Percentiles rank a stretch among this genome's conserved stretches.
phyloP scores from a whole-genome alignment of 2,329 filamentous ascomycete genomes.

The Claviceps spartinae region DNA sequence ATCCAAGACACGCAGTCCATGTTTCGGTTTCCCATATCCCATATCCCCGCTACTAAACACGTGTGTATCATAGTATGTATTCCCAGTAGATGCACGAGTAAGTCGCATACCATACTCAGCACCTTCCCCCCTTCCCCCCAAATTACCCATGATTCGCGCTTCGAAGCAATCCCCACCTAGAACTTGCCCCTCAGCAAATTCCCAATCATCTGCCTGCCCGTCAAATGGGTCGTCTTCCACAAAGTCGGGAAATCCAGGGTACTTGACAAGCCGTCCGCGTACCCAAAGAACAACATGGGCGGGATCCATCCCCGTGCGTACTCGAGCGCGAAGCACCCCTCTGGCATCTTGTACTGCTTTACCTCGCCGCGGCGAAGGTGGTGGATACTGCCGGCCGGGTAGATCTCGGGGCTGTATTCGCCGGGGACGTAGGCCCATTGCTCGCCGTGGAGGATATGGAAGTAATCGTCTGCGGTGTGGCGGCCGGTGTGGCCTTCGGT shows the following conservation, averaged over 20 bases:
- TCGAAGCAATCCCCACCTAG: constrained; percentile 17
- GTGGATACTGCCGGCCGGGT: constrained; percentile 56
- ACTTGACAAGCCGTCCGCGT: constrained; percentile 62
- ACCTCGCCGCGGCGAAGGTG: constrained; percentile 56
- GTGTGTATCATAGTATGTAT: too few relatives aligned
- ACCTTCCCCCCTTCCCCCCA: neutral
- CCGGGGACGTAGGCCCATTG: constrained; percentile 64
- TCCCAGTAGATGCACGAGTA: too few relatives aligned
- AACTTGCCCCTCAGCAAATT: constrained; percentile 63
- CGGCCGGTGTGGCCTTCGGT: constrained; percentile 82
- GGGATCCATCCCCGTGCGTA: constrained; percentile 85
- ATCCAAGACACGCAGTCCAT: too few relatives aligned
- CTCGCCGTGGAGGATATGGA: constrained; percentile 72
- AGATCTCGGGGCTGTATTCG: constrained; percentile 53
- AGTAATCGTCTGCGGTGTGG: constrained; percentile 89
- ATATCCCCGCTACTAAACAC: too few relatives aligned
- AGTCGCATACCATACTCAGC: neutral
- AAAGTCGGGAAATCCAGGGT: constrained; percentile 78
- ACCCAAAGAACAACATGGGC: constrained; percentile 83
- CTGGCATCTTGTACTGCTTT: constrained; percentile 76
- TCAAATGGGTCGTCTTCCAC: constrained; percentile 64
- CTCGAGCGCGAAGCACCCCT: constrained; percentile 66
- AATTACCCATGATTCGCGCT: too few relatives aligned
- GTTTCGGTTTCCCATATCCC: too few relatives aligned
- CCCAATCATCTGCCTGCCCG: constrained; percentile 59